A percentile compares a stretch with the other conserved stretches of the same genome.
Conservation (phyloP, 164 flowering plant genomes). For the Macadamia integrifolia region DNA sequence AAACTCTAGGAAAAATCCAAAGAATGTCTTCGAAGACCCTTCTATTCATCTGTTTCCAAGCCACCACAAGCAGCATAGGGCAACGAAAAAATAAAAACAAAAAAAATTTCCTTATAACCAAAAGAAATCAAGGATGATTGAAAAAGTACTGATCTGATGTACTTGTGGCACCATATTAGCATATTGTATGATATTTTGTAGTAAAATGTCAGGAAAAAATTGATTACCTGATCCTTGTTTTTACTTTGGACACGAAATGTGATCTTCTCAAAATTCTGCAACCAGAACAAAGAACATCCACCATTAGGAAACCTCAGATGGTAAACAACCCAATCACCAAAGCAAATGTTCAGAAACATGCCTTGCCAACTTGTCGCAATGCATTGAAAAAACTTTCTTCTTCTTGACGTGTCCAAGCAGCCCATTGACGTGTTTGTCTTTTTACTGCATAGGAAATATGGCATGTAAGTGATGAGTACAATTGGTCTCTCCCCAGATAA, state of each 20-base stretch:
- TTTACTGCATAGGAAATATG: slow-evolving; percentile 41
- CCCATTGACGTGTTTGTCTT: slow-evolving; percentile 92
- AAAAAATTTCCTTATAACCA: slow-evolving; percentile 1
- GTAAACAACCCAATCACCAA: neutral
- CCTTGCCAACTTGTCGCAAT: slow-evolving; percentile 98
- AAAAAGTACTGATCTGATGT: neutral
- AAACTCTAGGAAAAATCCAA: too few relatives aligned
- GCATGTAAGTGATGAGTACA: neutral
- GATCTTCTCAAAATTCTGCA: slow-evolving; percentile 98
- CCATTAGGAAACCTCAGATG: slow-evolving; percentile 9
- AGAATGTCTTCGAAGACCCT: too few relatives aligned
- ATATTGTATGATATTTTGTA: neutral
- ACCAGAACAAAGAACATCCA: slow-evolving; percentile 9
- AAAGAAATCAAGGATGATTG: neutral
- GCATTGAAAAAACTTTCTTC: slow-evolving; percentile 95
- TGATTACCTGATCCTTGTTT: slow-evolving; percentile 92
- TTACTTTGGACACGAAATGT: slow-evolving; percentile 91
- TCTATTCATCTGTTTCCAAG: too few relatives aligned
- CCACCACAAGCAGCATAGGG: too few relatives aligned
- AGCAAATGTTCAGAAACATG: slow-evolving; percentile 25
- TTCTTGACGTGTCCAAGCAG: slow-evolving; percentile 99
- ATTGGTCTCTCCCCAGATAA: neutral
- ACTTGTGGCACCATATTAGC: neutral
- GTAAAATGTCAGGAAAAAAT: slow-evolving; percentile 1
- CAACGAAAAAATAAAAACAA: neutral